Conservation (phyloP, 805 yeast species). For the Jamesozyma gamospora region DNA sequence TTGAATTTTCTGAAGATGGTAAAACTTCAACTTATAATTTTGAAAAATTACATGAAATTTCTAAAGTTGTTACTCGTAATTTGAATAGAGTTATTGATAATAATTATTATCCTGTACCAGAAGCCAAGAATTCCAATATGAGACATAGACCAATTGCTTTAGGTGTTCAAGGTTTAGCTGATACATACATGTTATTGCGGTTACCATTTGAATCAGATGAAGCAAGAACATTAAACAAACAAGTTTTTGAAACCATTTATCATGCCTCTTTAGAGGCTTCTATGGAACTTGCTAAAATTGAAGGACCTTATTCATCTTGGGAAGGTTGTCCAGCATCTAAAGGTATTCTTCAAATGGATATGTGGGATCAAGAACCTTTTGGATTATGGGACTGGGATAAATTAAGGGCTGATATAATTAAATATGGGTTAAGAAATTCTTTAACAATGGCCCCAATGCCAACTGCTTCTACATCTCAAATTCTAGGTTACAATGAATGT, state of each 20-base stretch:
- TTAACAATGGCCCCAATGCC: conserved; percentile 92
- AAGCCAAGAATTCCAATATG: conserved; percentile 62
- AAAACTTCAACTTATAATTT: conserved; percentile 53
- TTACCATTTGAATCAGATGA: conserved; percentile 82
- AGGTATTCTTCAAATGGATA: conserved; percentile 75
- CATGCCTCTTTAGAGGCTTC: conserved; percentile 89
- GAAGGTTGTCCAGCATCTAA: conserved; percentile 82
- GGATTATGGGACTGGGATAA: conserved; percentile 76
- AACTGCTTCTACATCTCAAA: conserved; percentile 94
- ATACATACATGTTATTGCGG: conserved; percentile 65
- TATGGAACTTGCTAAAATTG: conserved; percentile 56
- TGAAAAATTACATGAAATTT: conserved; percentile 56
- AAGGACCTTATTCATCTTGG: conserved; percentile 64
- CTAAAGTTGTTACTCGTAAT: conserved; percentile 68
- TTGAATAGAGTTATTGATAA: conserved; percentile 75
- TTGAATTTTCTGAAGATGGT: conserved; percentile 36
- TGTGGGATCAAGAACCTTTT: conserved; percentile 75
- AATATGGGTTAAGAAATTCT: conserved; percentile 76
- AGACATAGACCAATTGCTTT: conserved; percentile 84
- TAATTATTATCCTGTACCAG: conserved; percentile 71
- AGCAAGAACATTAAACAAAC: conserved; percentile 65
- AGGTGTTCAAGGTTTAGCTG: conserved; percentile 97
- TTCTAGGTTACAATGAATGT: conserved; percentile 85
- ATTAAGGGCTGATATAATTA: conserved; percentile 45
- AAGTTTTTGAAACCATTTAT: conserved; percentile 90